Conservation (phyloP, 768 basidiomycete species). For the Mycena maculata region DNA sequence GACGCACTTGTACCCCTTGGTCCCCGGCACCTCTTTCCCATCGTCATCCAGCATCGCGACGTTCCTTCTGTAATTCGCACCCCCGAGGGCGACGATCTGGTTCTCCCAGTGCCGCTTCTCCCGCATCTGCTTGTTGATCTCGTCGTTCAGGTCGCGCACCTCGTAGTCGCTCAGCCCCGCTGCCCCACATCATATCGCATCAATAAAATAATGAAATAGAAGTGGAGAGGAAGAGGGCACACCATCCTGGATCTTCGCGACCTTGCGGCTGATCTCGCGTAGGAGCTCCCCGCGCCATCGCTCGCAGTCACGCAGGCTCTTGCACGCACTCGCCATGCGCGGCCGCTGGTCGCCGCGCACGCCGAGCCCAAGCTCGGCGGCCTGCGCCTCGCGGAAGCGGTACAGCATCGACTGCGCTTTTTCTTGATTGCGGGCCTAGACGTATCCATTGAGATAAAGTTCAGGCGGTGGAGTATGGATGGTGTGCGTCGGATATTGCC, state of each 20-base stretch:
- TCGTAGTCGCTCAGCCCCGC: constrained; percentile 96
- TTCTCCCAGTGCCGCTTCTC: constrained; percentile 99
- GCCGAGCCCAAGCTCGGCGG: constrained; percentile 92
- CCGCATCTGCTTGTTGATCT: constrained; percentile 94
- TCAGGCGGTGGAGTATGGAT: too few relatives aligned
- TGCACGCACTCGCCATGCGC: constrained; percentile 91
- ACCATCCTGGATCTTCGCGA: constrained; percentile 98
- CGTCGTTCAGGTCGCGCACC: constrained; percentile 95
- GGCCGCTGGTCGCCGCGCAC: constrained; percentile 86
- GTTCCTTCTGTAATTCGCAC: constrained; percentile 95
- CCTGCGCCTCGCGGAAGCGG: constrained; percentile 96
- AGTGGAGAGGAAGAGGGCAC: too few relatives aligned
- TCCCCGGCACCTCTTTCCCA: constrained; percentile 95
- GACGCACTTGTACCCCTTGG: constrained; percentile 95
- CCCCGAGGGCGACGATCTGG: constrained; percentile 97
- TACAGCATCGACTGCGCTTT: constrained; percentile 97
- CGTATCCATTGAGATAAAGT: too few relatives aligned
- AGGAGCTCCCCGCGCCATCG: constrained; percentile 98
- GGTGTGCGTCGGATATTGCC: too few relatives aligned
- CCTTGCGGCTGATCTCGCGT: constrained; percentile 94
- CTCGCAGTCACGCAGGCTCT: too few relatives aligned
- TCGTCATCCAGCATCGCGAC: constrained; percentile 95
- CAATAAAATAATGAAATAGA: neutral
- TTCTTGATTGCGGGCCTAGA: constrained; percentile 95
- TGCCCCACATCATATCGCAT: constrained; percentile 43